A percentile compares a stretch with the other conserved stretches of the same genome.
phyloP scores from a whole-genome alignment of 2,329 filamentous ascomycete species.

The Tolypocladium ovalisporum region DNA sequence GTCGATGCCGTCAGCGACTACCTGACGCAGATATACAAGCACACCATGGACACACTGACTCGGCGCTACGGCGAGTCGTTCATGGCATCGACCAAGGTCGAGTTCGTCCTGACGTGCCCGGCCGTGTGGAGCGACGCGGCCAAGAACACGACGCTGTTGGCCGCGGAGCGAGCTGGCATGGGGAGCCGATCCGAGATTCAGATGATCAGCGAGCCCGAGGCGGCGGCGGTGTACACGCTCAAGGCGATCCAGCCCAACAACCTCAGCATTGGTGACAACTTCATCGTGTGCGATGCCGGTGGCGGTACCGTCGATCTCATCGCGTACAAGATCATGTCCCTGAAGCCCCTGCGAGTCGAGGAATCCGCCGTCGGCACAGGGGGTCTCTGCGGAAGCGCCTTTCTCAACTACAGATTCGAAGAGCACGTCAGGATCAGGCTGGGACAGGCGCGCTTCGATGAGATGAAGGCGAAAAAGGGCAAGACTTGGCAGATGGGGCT shows the following conservation, averaged over 20 bases:
- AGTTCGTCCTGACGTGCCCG: slow-evolving; percentile 72
- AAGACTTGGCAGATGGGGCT: slow-evolving; percentile 75
- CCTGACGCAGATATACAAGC: slow-evolving; percentile 62
- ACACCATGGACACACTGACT: slow-evolving; percentile 69
- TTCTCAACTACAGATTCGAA: slow-evolving; percentile 72
- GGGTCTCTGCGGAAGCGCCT: slow-evolving; percentile 66
- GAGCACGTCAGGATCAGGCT: slow-evolving; percentile 62
- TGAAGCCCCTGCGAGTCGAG: slow-evolving; percentile 61
- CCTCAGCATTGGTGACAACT: slow-evolving; percentile 55
- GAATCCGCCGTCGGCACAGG: slow-evolving; percentile 73
- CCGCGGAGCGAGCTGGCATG: slow-evolving; percentile 71
- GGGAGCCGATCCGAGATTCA: slow-evolving; percentile 58
- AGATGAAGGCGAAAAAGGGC: slow-evolving; percentile 67
- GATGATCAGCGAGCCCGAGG: slow-evolving; percentile 73
- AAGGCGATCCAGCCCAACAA: slow-evolving; percentile 71
- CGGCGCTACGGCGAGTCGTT: slow-evolving; percentile 68
- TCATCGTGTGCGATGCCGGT: slow-evolving; percentile 52
- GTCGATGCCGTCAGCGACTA: slow-evolving; percentile 74
- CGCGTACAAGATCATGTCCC: slow-evolving; percentile 67
- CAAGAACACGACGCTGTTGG: slow-evolving; percentile 72
- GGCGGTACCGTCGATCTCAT: slow-evolving; percentile 65
- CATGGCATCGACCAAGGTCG: slow-evolving; percentile 63
- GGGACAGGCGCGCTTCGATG: slow-evolving; percentile 55
- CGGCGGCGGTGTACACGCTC: slow-evolving; percentile 68
- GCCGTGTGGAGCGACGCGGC: slow-evolving; percentile 78